Conservation (phyloP, 1,284 basidiomycete genomes). For the Agroathelia rolfsii region DNA sequence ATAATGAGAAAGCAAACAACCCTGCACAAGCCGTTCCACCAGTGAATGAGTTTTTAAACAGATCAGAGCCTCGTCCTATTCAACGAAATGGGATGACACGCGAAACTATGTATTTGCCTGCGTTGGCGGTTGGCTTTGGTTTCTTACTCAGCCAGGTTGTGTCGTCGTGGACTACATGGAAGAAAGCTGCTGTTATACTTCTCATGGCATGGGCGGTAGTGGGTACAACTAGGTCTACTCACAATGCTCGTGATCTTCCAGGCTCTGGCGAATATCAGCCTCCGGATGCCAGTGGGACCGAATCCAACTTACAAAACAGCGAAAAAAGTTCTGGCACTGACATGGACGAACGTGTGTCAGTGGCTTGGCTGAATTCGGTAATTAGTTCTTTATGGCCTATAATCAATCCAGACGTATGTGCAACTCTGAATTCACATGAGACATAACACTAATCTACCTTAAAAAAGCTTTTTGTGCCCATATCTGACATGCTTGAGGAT, state of each 20-base stretch:
- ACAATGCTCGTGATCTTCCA: background rate
- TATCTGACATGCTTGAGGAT: slow-evolving; percentile 56
- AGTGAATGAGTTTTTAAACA: slow-evolving; percentile 18
- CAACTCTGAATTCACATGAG: too few relatives aligned
- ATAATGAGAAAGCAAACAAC: slow-evolving; percentile 11
- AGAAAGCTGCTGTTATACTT: too few relatives aligned
- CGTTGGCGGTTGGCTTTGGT: background rate
- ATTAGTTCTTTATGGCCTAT: slow-evolving; percentile 42
- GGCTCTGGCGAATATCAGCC: background rate
- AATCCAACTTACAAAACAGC: slow-evolving; percentile 8
- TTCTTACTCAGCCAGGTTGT: too few relatives aligned
- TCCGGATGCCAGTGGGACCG: slow-evolving; percentile 1
- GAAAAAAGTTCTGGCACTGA: slow-evolving; percentile 24
- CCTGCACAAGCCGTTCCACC: slow-evolving; percentile 14
- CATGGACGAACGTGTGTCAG: slow-evolving; percentile 23
- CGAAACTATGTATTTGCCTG: slow-evolving; percentile 2
- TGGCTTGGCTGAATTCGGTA: slow-evolving; percentile 57
- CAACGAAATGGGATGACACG: slow-evolving; percentile 20
- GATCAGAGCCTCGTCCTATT: slow-evolving; percentile 19
- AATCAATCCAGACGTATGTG: slow-evolving; percentile 44
- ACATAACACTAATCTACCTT: too few relatives aligned
- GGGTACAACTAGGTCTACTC: background rate
- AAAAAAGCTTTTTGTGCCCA: slow-evolving; percentile 30
- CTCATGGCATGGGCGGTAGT: too few relatives aligned
- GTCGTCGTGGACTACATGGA: too few relatives aligned